Evolutionary conservation across 805 yeast species (phyloP).

Genomic region (Candida ascalaphidarum): DNA sequence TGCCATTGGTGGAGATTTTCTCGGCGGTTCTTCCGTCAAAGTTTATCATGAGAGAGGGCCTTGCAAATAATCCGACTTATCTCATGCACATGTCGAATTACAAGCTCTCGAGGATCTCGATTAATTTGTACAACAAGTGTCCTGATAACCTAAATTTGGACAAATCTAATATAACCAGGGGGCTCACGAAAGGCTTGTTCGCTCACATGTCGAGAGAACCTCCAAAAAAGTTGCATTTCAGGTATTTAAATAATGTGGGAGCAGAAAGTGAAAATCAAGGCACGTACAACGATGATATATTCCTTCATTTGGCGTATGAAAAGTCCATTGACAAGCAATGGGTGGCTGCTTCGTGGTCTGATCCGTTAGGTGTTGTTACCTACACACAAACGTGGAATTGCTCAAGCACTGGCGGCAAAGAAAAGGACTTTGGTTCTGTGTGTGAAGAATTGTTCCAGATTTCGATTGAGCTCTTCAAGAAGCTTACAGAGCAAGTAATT

Average conservation of each 20-base stretch:
- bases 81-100: slow-evolving; percentile 22
- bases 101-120: slow-evolving; percentile 35
- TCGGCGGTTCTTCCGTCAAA: slow-evolving; percentile 26
- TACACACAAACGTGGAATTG: slow-evolving; percentile 60
- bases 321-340: slow-evolving; percentile 74
- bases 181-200: slow-evolving; percentile 7
- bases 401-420: slow-evolving; percentile 10
- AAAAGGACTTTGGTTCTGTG: slow-evolving; percentile 34
- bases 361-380: slow-evolving; percentile 64
- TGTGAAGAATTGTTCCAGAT: slow-evolving; percentile 61
- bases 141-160: slow-evolving; percentile 27
- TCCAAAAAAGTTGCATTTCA: slow-evolving; percentile 27
- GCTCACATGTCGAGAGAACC: slow-evolving; percentile 30
- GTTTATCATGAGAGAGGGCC: slow-evolving; percentile 6
- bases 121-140: slow-evolving; percentile 51
- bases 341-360: slow-evolving; percentile 86
- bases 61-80: slow-evolving; percentile 5
- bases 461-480: slow-evolving; percentile 38
- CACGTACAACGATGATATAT: slow-evolving; percentile 52
- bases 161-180: slow-evolving; percentile 1
- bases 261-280: too few species aligned
- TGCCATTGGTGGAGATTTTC: slow-evolving; percentile 30
- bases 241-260: slow-evolving; percentile 16
- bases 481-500: slow-evolving; percentile 23
- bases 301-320: slow-evolving; percentile 79